These are phyloP conservation scores for Xerocomellus intermedius DNA, from an alignment of 768 basidiomycete species.

Conservation along the genomic window DNA sequence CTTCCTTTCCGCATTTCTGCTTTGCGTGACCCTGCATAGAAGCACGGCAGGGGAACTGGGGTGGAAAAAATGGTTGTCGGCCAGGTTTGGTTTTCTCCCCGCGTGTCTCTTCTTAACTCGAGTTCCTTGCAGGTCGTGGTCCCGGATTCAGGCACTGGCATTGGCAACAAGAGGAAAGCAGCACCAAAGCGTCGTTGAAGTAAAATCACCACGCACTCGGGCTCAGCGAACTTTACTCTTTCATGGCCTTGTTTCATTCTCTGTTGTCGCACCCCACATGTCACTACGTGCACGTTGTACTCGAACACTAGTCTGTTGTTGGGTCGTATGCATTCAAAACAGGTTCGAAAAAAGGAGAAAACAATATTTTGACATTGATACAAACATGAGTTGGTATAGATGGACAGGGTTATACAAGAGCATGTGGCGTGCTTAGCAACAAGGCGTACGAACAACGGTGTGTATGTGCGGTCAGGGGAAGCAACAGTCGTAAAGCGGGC, in stretches of 20 bases:
- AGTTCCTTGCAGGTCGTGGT: conserved; percentile 4
- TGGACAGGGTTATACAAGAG: conserved; percentile 17
- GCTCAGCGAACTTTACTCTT: background rate
- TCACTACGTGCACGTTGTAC: background rate
- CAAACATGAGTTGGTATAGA: conserved; percentile 15
- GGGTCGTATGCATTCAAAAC: background rate
- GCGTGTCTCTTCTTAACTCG: background rate
- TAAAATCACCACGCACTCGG: background rate
- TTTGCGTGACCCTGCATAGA: conserved; percentile 13
- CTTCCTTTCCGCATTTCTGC: background rate
- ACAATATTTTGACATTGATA: conserved; percentile 18
- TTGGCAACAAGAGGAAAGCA: conserved; percentile 21
- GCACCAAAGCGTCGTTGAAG: conserved; percentile 25
- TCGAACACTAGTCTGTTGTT: too few species aligned
- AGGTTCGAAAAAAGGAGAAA: background rate
- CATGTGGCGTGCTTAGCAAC: conserved; percentile 1
- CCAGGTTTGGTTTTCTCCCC: conserved; percentile 21
- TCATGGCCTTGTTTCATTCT: background rate
- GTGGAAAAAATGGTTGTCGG: conserved; percentile 15
- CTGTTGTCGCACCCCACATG: background rate
- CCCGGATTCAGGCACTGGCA: background rate
- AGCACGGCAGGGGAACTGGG: conserved; percentile 19
- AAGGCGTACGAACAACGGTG: background rate
- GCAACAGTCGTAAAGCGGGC: background rate
- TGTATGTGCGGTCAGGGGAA: background rate